phyloP scores from a whole-genome alignment of 345 rosid species.

The Pistacia atlantica region DNA sequence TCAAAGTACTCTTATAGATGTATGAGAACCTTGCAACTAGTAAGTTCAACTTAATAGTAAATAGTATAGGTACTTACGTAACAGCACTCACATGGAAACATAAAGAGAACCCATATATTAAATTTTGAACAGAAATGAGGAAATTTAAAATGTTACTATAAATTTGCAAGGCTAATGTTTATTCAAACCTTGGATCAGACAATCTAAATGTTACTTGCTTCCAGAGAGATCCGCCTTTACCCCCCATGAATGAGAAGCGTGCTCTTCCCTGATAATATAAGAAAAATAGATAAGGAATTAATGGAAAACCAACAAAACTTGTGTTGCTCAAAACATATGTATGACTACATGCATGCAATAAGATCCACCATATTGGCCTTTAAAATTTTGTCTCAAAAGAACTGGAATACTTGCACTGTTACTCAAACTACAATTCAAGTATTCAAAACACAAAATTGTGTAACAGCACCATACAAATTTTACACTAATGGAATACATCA shows the following conservation, averaged over 20 bases:
- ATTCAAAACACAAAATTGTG: no score
- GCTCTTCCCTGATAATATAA: constrained; percentile 68
- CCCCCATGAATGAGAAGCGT: constrained; percentile 93
- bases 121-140: not conserved
- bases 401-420: not conserved
- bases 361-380: not conserved
- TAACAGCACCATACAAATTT: not conserved
- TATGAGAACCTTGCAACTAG: not conserved
- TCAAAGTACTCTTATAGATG: not conserved
- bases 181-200: constrained; percentile 67
- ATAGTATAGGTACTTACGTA: not conserved
- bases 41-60: not conserved
- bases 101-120: not conserved
- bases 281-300: not conserved
- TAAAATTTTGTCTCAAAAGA: not conserved
- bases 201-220: constrained; percentile 84
- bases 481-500: not conserved
- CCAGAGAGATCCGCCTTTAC: constrained; percentile 96
- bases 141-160: not conserved
- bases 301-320: not conserved
- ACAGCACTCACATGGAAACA: not conserved
- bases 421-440: not conserved
- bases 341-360: not conserved
- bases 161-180: constrained; percentile 14
- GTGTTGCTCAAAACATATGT: not conserved